Percentiles rank a stretch among this genome's conserved stretches.
Conservation (phyloP, 2,329 filamentous ascomycete species). For the Fusarium sp. region DNA sequence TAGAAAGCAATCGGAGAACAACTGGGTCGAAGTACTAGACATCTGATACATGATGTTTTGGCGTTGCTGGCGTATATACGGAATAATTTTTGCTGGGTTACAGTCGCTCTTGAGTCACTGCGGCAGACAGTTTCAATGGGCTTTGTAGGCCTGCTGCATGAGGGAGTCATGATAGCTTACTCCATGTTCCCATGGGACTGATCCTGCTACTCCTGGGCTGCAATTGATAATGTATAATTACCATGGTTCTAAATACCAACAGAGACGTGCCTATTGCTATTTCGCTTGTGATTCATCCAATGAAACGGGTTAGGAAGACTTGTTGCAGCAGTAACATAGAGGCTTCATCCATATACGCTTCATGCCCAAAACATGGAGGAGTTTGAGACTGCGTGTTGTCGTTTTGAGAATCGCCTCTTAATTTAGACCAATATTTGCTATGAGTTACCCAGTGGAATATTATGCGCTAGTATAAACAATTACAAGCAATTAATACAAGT, state of each 20-base stretch:
- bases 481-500: neutral
- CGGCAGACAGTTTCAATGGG: neutral
- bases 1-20: constrained; percentile 62
- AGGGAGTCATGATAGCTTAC: neutral
- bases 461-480: neutral
- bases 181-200: neutral
- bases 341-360: neutral
- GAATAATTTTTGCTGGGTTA: neutral
- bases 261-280: neutral
- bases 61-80: constrained; percentile 12
- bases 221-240: neutral
- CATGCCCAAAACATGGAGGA: neutral
- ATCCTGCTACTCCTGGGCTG: neutral
- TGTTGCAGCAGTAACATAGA: neutral
- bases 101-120: neutral
- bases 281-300: no score
- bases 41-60: constrained; percentile 23
- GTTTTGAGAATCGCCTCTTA: neutral
- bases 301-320: neutral
- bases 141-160: neutral
- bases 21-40: constrained; percentile 56
- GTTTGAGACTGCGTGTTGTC: neutral
- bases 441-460: neutral
- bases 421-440: neutral
- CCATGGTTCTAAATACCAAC: neutral